Conservation (phyloP, 768 basidiomycete species). For the Tylopilus felleus region DNA sequence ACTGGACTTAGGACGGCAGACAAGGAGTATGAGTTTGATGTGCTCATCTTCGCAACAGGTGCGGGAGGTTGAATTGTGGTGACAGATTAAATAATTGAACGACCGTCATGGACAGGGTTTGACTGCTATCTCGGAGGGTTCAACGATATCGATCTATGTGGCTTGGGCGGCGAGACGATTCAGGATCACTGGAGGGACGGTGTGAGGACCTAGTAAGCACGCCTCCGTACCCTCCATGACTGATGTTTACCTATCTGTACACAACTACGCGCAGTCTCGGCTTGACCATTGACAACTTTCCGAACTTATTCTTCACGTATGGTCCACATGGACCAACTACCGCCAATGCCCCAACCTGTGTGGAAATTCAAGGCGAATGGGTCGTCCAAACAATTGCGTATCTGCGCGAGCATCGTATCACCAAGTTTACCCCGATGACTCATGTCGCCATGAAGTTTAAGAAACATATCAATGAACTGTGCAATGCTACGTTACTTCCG, state of each 20-base stretch:
- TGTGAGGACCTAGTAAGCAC: neutral
- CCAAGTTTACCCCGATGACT: neutral
- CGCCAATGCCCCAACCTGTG: neutral
- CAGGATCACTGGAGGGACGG: neutral
- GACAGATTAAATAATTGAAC: neutral
- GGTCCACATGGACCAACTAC: neutral
- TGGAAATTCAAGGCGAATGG: neutral
- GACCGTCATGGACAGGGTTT: slow-evolving; percentile 7
- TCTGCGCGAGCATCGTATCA: neutral
- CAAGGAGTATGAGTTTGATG: slow-evolving; percentile 11
- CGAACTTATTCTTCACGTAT: neutral
- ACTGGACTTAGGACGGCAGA: slow-evolving; percentile 7
- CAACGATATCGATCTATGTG: slow-evolving; percentile 10
- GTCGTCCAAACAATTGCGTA: neutral
- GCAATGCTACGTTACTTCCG: neutral
- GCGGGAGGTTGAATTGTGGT: neutral
- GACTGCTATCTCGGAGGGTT: slow-evolving; percentile 6
- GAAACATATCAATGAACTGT: neutral
- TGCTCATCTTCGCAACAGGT: slow-evolving; percentile 19
- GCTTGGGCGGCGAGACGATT: slow-evolving; percentile 3
- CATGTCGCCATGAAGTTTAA: neutral
- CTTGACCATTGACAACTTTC: neutral
- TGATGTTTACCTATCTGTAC: neutral
- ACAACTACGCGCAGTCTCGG: neutral
- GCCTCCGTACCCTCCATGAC: neutral